Percentiles rank a stretch among this genome's conserved stretches.
These are phyloP conservation scores for Torulaspora globosa DNA, from an alignment of 1,139 yeast genomes.

Conservation along the genomic window DNA sequence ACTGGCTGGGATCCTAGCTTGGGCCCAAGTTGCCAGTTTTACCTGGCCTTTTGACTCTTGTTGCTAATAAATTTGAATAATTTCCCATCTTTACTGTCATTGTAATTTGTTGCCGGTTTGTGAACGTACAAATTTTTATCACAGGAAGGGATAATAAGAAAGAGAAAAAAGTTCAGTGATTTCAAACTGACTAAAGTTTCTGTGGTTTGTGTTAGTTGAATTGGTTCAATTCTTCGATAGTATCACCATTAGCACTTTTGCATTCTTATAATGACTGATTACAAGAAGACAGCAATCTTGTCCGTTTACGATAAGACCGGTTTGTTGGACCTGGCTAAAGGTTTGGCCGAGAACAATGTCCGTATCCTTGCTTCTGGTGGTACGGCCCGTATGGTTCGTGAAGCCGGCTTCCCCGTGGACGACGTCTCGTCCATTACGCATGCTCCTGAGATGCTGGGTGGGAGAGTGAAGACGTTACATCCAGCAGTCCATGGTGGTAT, in stretches of 20 bases:
- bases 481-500: slow-evolving; percentile 99
- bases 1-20: too few relatives aligned
- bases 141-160: slow-evolving; percentile 1
- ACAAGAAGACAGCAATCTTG: slow-evolving; percentile 82
- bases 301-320: slow-evolving; percentile 98
- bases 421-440: slow-evolving; percentile 93
- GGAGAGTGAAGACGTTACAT: slow-evolving; percentile 95
- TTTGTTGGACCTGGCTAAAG: slow-evolving; percentile 89
- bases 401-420: slow-evolving; percentile 96
- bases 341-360: slow-evolving; percentile 80
- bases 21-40: too few relatives aligned
- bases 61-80: background rate
- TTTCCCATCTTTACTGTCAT: background rate
- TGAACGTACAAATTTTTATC: background rate
- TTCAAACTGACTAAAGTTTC: background rate
- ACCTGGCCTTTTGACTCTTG: slow-evolving; percentile 2
- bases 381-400: slow-evolving; percentile 89
- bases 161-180: background rate
- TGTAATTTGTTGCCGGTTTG: background rate
- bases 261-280: slow-evolving; percentile 31
- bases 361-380: slow-evolving; percentile 96
- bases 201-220: background rate
- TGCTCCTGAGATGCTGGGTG: slow-evolving; percentile 98
- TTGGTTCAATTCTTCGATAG: background rate
- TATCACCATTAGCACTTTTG: background rate